These are phyloP conservation scores for Gaeumannomyces sp. DNA, from an alignment of 2,329 filamentous ascomycete genomes.

Conservation along the genomic window DNA sequence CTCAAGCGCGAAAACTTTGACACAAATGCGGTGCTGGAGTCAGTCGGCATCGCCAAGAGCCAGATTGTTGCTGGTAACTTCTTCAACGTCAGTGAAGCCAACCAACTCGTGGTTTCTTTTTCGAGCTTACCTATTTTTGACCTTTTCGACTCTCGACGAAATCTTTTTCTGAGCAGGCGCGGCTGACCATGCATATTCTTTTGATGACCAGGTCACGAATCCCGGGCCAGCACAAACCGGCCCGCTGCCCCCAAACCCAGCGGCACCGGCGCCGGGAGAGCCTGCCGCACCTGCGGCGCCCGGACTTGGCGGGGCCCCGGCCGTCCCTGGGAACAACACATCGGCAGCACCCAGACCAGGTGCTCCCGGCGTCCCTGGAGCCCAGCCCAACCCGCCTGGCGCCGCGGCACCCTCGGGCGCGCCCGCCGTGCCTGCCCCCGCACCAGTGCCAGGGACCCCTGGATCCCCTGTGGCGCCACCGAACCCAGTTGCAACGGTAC, in stretches of 20 bases:
- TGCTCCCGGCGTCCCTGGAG: not conserved
- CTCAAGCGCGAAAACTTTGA: slow-evolving; percentile 27
- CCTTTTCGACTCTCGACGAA: too few relatives aligned
- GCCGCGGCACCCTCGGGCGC: too few relatives aligned
- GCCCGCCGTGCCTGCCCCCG: not conserved
- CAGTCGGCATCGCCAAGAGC: slow-evolving; percentile 24
- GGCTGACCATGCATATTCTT: not conserved
- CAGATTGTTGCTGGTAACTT: slow-evolving; percentile 31
- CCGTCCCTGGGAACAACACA: not conserved
- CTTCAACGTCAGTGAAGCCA: slow-evolving; percentile 25
- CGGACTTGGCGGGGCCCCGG: not conserved
- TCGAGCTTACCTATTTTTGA: not conserved
- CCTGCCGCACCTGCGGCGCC: too few relatives aligned
- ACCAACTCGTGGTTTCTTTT: not conserved
- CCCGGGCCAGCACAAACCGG: slow-evolving; percentile 21
- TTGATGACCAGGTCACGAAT: slow-evolving; percentile 22
- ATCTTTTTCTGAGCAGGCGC: not conserved
- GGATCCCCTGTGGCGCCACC: too few relatives aligned
- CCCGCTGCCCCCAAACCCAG: not conserved
- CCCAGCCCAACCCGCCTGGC: not conserved
- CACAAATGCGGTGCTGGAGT: slow-evolving; percentile 22
- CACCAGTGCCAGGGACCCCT: not conserved
- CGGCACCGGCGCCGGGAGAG: too few relatives aligned
- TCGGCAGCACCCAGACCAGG: too few relatives aligned
- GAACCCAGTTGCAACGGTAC: too few relatives aligned